A percentile compares a stretch with the other conserved stretches of the same genome.
phyloP scores from a whole-genome alignment of 2,329 filamentous ascomycete species.

The Colletotrichum nymphaeae region DNA sequence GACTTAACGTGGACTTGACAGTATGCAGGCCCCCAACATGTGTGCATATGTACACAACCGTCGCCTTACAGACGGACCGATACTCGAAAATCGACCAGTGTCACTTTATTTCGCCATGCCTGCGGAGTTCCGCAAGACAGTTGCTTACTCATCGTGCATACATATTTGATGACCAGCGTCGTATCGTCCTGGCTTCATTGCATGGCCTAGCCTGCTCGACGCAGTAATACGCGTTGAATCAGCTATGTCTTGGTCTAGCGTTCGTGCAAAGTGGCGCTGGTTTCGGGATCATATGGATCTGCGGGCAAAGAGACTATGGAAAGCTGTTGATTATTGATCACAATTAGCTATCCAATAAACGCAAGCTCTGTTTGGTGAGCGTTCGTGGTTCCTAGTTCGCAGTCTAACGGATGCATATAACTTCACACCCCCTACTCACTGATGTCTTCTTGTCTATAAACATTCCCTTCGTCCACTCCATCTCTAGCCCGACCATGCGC shows the following conservation, averaged over 20 bases:
- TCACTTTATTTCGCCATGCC: too few species aligned
- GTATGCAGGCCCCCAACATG: not conserved
- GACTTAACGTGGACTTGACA: not conserved
- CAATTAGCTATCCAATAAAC: not conserved
- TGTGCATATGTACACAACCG: not conserved
- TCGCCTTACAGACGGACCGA: not conserved
- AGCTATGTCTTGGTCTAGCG: not conserved
- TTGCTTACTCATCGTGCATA: conserved; percentile 13
- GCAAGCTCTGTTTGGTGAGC: not conserved
- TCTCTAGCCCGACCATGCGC: not conserved
- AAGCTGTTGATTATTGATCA: not conserved
- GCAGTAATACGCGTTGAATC: not conserved
- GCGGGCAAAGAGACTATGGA: not conserved
- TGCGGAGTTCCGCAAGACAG: conserved; percentile 18
- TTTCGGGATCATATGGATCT: not conserved
- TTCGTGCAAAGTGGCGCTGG: not conserved
- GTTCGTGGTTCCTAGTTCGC: not conserved
- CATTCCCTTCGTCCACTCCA: too few species aligned
- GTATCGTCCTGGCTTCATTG: not conserved
- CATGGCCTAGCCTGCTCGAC: not conserved
- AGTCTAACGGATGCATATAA: not conserved
- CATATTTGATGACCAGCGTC: not conserved
- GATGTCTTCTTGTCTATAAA: not conserved
- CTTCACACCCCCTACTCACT: not conserved
- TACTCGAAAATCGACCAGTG: not conserved